Percentiles rank a stretch among this genome's conserved stretches.
These are phyloP conservation scores for Mangifera indica DNA, from an alignment of 345 rosid species.

Conservation along the genomic window DNA sequence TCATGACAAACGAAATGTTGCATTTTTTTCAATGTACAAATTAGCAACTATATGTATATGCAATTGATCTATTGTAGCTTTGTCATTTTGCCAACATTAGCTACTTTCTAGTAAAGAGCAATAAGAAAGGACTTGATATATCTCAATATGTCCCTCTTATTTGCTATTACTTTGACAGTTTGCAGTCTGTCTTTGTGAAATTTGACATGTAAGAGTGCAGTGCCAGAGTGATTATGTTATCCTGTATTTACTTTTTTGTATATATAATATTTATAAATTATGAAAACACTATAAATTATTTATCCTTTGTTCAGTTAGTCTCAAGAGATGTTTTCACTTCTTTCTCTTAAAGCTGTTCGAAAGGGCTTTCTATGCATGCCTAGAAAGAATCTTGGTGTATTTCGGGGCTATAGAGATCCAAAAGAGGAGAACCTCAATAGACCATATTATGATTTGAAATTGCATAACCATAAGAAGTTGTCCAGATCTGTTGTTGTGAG, in stretches of 20 bases:
- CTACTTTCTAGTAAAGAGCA: background rate
- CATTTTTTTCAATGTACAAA: background rate
- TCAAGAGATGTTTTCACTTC: constrained; percentile 13
- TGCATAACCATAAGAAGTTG: constrained; percentile 25
- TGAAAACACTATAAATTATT: background rate
- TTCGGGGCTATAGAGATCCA: constrained; percentile 22
- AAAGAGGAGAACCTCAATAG: constrained; percentile 30
- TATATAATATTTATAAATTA: background rate
- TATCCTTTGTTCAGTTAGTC: background rate
- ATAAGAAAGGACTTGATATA: background rate
- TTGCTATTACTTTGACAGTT: constrained; percentile 6
- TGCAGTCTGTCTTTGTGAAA: constrained; percentile 3
- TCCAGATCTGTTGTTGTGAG: constrained; percentile 38
- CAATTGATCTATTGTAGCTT: background rate
- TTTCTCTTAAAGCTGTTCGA: constrained; percentile 37
- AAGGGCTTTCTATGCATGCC: constrained; percentile 26
- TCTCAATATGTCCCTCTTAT: background rate
- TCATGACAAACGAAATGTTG: background rate
- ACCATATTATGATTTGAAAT: constrained; percentile 27
- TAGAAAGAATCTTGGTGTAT: constrained; percentile 30
- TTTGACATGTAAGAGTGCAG: background rate
- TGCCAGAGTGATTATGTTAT: background rate
- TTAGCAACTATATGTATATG: background rate
- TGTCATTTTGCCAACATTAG: background rate
- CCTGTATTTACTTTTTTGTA: background rate